A percentile compares a stretch with the other conserved stretches of the same genome.
These are phyloP conservation scores for Saposhnikovia divaricata DNA, from an alignment of 129 eudicot species.

Conservation along the genomic window DNA sequence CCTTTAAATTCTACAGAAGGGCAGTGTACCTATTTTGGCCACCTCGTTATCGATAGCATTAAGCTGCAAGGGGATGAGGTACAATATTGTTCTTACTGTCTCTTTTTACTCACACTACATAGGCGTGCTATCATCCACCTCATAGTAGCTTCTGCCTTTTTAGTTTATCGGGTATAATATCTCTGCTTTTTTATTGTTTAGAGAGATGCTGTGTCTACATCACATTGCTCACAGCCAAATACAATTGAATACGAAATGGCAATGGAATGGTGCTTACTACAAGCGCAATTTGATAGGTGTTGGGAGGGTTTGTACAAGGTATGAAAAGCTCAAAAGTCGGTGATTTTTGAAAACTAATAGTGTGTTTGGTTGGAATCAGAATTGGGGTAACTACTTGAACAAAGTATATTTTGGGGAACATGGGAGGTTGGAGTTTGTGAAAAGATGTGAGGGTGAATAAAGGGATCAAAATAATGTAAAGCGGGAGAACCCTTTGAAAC, in stretches of 20 bases:
- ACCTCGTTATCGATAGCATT: slow-evolving; percentile 41
- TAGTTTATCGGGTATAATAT: background rate
- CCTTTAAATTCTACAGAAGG: slow-evolving; percentile 20
- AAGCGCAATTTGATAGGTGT: slow-evolving; percentile 31
- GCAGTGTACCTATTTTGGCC: slow-evolving; percentile 49
- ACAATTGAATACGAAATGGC: slow-evolving; percentile 84
- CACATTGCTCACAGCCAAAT: slow-evolving; percentile 84
- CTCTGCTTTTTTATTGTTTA: slow-evolving; percentile 17
- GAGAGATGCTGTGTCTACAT: slow-evolving; percentile 80
- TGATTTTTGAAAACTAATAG: background rate
- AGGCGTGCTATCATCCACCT: background rate
- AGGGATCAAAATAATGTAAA: background rate
- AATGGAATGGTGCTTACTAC: slow-evolving; percentile 65
- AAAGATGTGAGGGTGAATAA: background rate
- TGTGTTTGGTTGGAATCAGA: background rate
- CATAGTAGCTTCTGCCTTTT: background rate
- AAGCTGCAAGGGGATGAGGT: slow-evolving; percentile 39
- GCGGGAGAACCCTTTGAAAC: too few species aligned
- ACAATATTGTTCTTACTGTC: background rate
- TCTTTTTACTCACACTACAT: background rate
- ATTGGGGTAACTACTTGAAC: background rate
- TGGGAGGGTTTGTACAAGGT: slow-evolving; percentile 66
- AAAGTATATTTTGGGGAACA: background rate
- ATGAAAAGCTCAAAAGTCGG: slow-evolving; percentile 1
- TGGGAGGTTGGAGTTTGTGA: background rate